Percentiles rank a stretch among this genome's conserved stretches.
Conservation (phyloP, 1,284 basidiomycete species). For the Tausonia pullulans region DNA sequence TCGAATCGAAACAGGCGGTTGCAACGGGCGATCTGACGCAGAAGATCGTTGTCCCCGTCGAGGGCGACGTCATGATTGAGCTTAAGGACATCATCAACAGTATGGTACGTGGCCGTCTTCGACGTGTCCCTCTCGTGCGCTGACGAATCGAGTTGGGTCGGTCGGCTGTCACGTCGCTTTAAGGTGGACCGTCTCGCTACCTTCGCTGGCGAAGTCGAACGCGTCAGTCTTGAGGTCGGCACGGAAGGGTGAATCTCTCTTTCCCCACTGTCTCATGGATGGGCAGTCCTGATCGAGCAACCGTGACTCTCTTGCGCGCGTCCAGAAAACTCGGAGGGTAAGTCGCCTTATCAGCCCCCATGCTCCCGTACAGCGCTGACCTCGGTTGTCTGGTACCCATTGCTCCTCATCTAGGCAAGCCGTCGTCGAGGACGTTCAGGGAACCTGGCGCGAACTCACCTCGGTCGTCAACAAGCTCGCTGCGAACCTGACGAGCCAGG, state of each 20-base stretch:
- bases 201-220: constrained; percentile 42
- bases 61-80: constrained; percentile 93
- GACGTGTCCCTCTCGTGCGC: neutral
- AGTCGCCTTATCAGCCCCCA: constrained; percentile 15
- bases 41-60: constrained; percentile 92
- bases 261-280: neutral
- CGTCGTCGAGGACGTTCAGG: constrained; percentile 81
- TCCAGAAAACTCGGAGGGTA: constrained; percentile 55
- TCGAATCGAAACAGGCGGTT: constrained; percentile 48
- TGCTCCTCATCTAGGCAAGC: constrained; percentile 57
- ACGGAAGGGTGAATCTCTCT: constrained; percentile 50
- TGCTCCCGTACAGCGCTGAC: neutral
- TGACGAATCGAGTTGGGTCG: no score
- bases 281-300: no score
- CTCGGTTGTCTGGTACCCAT: neutral
- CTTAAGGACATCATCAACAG: constrained; percentile 97
- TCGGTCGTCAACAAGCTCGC: constrained; percentile 76
- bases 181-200: constrained; percentile 16
- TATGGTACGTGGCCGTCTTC: constrained; percentile 49
- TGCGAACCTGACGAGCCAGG: constrained; percentile 89
- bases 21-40: constrained; percentile 87
- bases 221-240: constrained; percentile 71
- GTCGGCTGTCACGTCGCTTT: neutral
- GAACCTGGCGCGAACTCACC: constrained; percentile 85
- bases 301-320: no score